Percentiles rank a stretch among this genome's conserved stretches.
Evolutionary conservation across 2,329 filamentous ascomycete species (phyloP).

Genomic region (Fusarium sp.): DNA sequence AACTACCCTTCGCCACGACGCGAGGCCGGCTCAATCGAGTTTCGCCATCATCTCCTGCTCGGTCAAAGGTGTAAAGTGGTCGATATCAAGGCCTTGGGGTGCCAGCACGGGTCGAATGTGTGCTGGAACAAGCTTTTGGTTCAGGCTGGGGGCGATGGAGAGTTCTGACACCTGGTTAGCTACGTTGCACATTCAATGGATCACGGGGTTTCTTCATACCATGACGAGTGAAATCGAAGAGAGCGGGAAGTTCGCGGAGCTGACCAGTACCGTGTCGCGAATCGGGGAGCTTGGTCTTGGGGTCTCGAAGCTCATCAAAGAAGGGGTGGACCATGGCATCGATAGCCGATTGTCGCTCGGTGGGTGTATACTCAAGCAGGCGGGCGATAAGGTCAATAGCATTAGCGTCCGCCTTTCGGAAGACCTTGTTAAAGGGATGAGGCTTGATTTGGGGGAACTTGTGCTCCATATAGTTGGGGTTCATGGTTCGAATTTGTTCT

Average conservation of each 20-base stretch:
- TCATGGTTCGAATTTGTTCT: conserved; percentile 99
- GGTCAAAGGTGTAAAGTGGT: conserved; percentile 89
- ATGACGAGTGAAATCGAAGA: conserved; percentile 95
- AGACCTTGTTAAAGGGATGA: conserved; percentile 98
- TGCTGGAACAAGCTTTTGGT: conserved; percentile 85
- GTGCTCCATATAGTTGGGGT: conserved; percentile 99
- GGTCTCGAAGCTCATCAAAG: conserved; percentile 96
- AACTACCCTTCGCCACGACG: conserved; percentile 47
- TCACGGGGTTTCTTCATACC: conserved; percentile 68
- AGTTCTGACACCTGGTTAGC: conserved; percentile 72
- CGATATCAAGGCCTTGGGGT: conserved; percentile 86
- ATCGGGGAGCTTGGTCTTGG: conserved; percentile 90
- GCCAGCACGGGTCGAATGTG: conserved; percentile 82
- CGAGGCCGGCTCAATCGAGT: conserved; percentile 77
- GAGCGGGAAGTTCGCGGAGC: conserved; percentile 81
- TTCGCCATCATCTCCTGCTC: conserved; percentile 98
- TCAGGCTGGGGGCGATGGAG: conserved; percentile 91
- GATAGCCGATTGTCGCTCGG: conserved; percentile 90
- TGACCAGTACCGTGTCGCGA: conserved; percentile 88
- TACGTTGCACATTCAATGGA: background rate
- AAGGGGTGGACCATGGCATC: conserved; percentile 99
- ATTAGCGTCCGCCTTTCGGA: conserved; percentile 92
- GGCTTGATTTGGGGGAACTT: conserved; percentile 99
- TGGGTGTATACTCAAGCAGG: conserved; percentile 96
- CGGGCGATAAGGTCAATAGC: conserved; percentile 96